phyloP scores from a whole-genome alignment of 202 grass and related monocot genomes.

The Schoenoplectus triqueter region DNA sequence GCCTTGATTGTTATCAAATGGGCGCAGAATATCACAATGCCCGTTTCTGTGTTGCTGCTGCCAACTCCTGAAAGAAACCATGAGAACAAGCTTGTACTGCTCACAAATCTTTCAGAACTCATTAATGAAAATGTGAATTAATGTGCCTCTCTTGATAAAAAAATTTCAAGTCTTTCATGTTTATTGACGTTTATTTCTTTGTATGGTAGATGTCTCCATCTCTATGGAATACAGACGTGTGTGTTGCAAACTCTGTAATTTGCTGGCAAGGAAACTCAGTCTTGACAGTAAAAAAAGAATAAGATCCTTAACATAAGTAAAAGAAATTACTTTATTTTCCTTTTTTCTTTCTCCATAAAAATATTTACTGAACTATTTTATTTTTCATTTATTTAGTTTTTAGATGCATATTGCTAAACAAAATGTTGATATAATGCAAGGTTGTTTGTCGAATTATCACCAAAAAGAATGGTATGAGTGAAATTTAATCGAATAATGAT shows the following conservation, averaged over 20 bases:
- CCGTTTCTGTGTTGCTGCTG: conserved; percentile 1
- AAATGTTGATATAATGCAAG: neutral
- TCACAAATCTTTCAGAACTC: conserved; percentile 4
- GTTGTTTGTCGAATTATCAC: conserved; percentile 8
- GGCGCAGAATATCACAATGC: conserved; percentile 11
- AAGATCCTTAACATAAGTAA: neutral
- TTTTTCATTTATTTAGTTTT: neutral
- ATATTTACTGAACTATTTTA: neutral
- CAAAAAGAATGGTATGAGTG: neutral
- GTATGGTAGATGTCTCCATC: neutral
- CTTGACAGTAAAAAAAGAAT: neutral
- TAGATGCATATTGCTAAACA: neutral
- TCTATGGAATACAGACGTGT: neutral
- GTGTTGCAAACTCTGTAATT: neutral
- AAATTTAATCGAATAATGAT: conserved; percentile 36
- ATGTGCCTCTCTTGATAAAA: neutral
- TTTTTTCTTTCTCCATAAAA: neutral
- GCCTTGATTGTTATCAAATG: neutral
- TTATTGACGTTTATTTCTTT: neutral
- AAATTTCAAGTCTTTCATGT: neutral
- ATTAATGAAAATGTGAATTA: neutral
- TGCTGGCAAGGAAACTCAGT: neutral
- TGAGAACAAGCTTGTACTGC: neutral
- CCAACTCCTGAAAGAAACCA: neutral
- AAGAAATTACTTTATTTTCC: neutral